Evolutionary conservation across 176 grass and related monocot species (phyloP).

Genomic region (Carex pumila): DNA sequence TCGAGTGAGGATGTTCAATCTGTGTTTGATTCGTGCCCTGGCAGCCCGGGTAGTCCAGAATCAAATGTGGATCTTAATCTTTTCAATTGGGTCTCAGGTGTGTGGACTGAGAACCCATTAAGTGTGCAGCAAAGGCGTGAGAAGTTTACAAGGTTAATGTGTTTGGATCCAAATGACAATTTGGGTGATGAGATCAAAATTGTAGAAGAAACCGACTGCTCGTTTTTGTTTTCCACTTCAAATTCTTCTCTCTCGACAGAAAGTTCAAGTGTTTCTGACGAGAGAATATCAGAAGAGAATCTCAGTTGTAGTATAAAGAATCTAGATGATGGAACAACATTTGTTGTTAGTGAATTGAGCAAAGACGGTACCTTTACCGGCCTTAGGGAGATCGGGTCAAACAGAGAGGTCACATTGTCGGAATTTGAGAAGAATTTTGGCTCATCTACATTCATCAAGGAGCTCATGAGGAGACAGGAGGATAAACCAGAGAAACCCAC

Average conservation of each 20-base stretch:
- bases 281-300: conserved; percentile 20
- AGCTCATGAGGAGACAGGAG: conserved; percentile 7
- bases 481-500: neutral
- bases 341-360: conserved; percentile 6
- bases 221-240: conserved; percentile 1
- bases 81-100: neutral
- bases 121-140: conserved; percentile 25
- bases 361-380: conserved; percentile 15
- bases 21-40: conserved; percentile 14
- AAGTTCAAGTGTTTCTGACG: neutral
- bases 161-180: conserved; percentile 14
- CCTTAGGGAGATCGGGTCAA: conserved; percentile 8
- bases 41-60: conserved; percentile 4
- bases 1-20: conserved; percentile 22
- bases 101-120: conserved; percentile 18
- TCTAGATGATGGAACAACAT: conserved; percentile 22
- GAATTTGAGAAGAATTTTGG: conserved; percentile 20
- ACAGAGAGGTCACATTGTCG: neutral
- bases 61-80: neutral
- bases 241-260: neutral
- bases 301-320: conserved; percentile 30
- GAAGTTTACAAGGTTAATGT: conserved; percentile 34
- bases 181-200: neutral
- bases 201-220: neutral
- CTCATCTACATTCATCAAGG: conserved; percentile 18